Conservation (phyloP, 495 filamentous ascomycete species). For the Tuber umbilicatum region DNA sequence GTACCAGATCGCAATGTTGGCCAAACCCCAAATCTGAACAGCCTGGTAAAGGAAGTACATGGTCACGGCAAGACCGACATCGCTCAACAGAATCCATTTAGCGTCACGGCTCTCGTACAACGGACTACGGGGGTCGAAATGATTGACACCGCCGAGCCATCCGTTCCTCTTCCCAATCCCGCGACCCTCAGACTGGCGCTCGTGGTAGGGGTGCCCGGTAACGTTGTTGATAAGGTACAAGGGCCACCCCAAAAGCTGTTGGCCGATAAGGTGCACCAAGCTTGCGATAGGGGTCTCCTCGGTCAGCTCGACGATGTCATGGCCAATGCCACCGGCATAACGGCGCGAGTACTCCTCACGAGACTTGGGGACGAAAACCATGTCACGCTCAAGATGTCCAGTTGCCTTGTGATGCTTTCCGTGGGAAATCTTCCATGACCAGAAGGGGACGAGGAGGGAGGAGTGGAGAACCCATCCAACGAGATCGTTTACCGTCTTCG, state of each 20-base stretch:
- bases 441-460: slow-evolving; percentile 75
- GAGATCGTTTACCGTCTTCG: slow-evolving; percentile 73
- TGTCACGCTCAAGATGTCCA: slow-evolving; percentile 89
- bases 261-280: slow-evolving; percentile 60
- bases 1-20: slow-evolving; percentile 89
- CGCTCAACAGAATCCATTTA: slow-evolving; percentile 73
- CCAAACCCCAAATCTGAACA: slow-evolving; percentile 68
- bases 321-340: slow-evolving; percentile 50
- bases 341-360: slow-evolving; percentile 66
- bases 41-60: slow-evolving; percentile 53
- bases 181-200: slow-evolving; percentile 74
- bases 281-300: slow-evolving; percentile 93
- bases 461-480: slow-evolving; percentile 81
- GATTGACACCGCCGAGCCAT: slow-evolving; percentile 73
- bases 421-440: slow-evolving; percentile 90
- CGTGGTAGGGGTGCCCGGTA: slow-evolving; percentile 90
- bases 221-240: slow-evolving; percentile 81
- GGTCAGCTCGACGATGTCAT: slow-evolving; percentile 77
- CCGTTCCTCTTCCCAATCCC: slow-evolving; percentile 85
- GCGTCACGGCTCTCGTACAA: slow-evolving; percentile 86
- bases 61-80: slow-evolving; percentile 64
- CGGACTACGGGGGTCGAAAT: slow-evolving; percentile 81
- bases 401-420: slow-evolving; percentile 95
- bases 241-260: slow-evolving; percentile 88
- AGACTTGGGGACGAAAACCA: slow-evolving; percentile 92